Evolutionary conservation across 1,284 basidiomycete genomes (phyloP), one percentile per base, ranked within the genome.

Genomic region (Phellopilus nigrolimitatus): DNA sequence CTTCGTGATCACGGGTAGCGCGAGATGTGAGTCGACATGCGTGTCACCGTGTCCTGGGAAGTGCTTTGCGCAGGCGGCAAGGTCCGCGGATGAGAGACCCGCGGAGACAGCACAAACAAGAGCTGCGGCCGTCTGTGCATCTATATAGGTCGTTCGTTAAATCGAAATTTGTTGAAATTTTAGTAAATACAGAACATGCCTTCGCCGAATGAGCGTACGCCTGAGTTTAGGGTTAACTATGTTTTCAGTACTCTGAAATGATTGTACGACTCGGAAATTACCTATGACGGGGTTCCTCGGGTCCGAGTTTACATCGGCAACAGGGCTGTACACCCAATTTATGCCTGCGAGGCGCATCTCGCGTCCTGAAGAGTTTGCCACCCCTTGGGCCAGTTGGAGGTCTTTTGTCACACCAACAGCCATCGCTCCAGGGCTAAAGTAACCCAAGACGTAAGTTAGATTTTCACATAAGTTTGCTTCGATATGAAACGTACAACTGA

Each of bases 1-100:
- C 50, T 84, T 83, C 44, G 65, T 63, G 59, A 87, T 83, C 17
- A 72, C 63, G 0, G 84, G 84, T 3, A 86, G 71, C 2, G 73
- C 77, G n/a, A 82, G 71, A 58, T 86, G 84, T 1, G 83, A 84
- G 60, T 87, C 84, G 48, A 84, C 69, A 49, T 80, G 73, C 0
- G 83, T 87, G 51, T 86, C 82, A 0, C 84, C 84, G 55, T 87
- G 84, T 0, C 84, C 84, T 0, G 83, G 84, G 59, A 86, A 86
- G 59, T 86, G 84, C 60, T 86, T 87, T 2, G 74, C 73, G 24
- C 71, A 79, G 0, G 84, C 72, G 1, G 83, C 81, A 8, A 87
- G 64, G 0, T 73, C 74, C 0, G 69, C 66, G 3, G 69, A 62
- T 0, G 69, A 66, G 15, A 83, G 68, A 1, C 80, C 83, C 1